phyloP scores from a whole-genome alignment of 2,329 filamentous ascomycete genomes.

The Diaporthe ampelina region DNA sequence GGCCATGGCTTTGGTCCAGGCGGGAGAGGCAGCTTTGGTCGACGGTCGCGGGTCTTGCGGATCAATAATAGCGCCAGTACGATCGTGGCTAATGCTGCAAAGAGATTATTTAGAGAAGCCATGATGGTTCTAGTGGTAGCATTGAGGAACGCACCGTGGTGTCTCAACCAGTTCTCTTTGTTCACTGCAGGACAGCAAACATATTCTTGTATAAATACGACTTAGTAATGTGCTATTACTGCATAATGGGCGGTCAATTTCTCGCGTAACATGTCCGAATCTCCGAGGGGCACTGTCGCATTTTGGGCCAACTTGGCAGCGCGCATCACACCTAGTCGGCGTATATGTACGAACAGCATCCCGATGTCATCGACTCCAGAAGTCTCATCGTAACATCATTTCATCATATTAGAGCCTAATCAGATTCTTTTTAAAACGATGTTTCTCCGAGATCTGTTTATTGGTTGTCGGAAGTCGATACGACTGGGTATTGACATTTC shows the following conservation, averaged over 20 bases:
- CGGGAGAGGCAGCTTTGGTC: constrained; percentile 47
- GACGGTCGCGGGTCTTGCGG: not conserved
- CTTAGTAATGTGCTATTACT: not conserved
- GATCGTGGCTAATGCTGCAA: not conserved
- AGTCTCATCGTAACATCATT: not conserved
- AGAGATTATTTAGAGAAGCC: not conserved
- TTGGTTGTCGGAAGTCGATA: not conserved
- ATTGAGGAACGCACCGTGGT: not conserved
- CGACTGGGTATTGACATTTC: not conserved
- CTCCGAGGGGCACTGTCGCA: not conserved
- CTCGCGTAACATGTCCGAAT: not conserved
- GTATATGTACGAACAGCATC: not conserved
- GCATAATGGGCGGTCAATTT: not conserved
- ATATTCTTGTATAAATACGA: not conserved
- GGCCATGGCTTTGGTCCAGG: constrained; percentile 64
- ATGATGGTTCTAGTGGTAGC: not conserved
- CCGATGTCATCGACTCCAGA: not conserved
- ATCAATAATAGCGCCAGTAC: not conserved
- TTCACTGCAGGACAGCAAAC: not conserved
- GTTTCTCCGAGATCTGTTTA: not conserved
- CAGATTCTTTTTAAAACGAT: accelerated
- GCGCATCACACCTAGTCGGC: not conserved
- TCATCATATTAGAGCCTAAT: not conserved
- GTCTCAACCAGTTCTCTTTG: not conserved
- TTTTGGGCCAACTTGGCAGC: not conserved